Conservation (phyloP, 345 rosid species). For the Adansonia digitata region DNA sequence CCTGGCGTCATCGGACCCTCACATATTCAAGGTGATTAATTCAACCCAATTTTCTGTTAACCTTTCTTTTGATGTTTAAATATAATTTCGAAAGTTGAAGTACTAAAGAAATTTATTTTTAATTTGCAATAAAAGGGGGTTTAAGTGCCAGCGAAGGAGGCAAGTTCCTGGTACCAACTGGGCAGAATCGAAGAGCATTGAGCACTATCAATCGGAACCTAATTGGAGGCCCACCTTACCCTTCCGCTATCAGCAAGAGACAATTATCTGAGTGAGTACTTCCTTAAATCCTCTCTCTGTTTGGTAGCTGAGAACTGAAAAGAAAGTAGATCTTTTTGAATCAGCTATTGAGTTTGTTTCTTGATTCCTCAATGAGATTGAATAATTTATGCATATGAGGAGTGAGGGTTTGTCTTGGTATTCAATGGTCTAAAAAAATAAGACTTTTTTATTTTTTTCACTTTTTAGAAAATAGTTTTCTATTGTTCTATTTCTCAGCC, state of each 20-base stretch:
- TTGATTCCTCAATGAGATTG: not conserved
- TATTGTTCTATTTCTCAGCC: not conserved
- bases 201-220: constrained; percentile 64
- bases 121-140: constrained; percentile 31
- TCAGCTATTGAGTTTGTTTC: not conserved
- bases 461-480: not conserved
- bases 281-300: constrained; percentile 11
- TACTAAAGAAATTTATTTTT: not conserved
- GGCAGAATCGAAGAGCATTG: constrained; percentile 68
- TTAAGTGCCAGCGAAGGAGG: constrained; percentile 51
- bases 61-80: not conserved
- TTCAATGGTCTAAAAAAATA: not conserved
- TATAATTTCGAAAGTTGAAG: not conserved
- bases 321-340: not conserved
- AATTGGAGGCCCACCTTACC: constrained; percentile 54
- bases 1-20: constrained; percentile 36
- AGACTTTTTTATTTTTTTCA: not conserved
- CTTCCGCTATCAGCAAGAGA: constrained; percentile 65
- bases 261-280: constrained; percentile 56
- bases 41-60: not conserved
- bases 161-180: constrained; percentile 41
- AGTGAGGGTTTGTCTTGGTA: not conserved
- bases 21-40: constrained; percentile 42
- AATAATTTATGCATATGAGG: not conserved
- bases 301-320: not conserved